Evolutionary conservation across 768 basidiomycete species (phyloP).

Genomic region (Arthromyces matolae): DNA sequence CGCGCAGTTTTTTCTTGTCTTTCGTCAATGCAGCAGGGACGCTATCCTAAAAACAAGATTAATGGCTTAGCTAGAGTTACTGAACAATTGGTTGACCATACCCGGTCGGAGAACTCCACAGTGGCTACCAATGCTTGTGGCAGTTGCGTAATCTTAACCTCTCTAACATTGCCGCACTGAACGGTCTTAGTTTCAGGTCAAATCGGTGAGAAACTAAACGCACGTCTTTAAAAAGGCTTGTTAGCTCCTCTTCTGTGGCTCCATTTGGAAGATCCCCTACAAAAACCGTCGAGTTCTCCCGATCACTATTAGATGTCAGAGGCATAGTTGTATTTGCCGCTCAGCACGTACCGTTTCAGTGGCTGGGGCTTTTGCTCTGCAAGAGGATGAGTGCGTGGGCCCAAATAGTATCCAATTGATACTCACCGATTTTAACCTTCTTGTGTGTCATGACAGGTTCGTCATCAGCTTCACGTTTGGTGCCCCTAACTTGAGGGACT

Average conservation of each 20-base stretch:
- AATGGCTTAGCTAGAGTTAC: too few species aligned
- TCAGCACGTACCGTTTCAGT: slow-evolving; percentile 53
- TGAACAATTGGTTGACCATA: slow-evolving; percentile 28
- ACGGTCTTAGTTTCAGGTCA: background rate
- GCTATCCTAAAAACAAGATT: slow-evolving; percentile 50
- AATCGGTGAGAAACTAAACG: slow-evolving; percentile 12
- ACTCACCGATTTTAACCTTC: slow-evolving; percentile 58
- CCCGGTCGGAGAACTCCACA: slow-evolving; percentile 78
- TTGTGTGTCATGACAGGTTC: slow-evolving; percentile 43
- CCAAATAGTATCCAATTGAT: background rate
- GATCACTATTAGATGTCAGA: slow-evolving; percentile 57
- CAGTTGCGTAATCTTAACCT: slow-evolving; percentile 72
- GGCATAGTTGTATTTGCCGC: background rate
- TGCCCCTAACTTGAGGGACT: slow-evolving; percentile 41
- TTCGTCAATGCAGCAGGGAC: slow-evolving; percentile 88
- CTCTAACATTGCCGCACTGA: slow-evolving; percentile 86
- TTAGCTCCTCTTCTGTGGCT: slow-evolving; percentile 64
- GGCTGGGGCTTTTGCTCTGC: slow-evolving; percentile 43
- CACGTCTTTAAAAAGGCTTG: slow-evolving; percentile 81
- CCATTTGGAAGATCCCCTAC: slow-evolving; percentile 64
- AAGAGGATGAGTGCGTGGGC: background rate
- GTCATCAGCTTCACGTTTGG: slow-evolving; percentile 67
- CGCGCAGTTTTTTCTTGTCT: slow-evolving; percentile 85
- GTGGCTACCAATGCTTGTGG: slow-evolving; percentile 67
- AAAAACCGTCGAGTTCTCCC: slow-evolving; percentile 92